phyloP scores from a whole-genome alignment of 495 filamentous ascomycete species.

The Penicillium maclennaniae region DNA sequence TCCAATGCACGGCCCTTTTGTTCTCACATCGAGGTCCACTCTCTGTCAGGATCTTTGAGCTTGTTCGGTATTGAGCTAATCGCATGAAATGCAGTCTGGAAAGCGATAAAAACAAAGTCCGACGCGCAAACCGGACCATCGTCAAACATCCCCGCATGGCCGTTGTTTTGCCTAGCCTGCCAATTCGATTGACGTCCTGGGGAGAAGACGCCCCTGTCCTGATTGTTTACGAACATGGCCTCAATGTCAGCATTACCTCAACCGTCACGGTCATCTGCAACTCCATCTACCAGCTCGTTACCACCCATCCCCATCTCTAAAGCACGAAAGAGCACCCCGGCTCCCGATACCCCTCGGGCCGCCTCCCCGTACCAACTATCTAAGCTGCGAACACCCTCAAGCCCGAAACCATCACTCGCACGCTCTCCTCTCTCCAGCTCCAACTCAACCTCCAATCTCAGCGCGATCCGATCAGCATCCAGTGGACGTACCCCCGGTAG shows the following conservation, averaged over 20 bases:
- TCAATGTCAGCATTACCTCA: slow-evolving; percentile 58
- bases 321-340: slow-evolving; percentile 60
- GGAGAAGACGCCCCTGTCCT: background rate
- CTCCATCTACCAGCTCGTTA: slow-evolving; percentile 61
- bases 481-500: slow-evolving; percentile 33
- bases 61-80: background rate
- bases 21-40: background rate
- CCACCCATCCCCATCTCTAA: slow-evolving; percentile 70
- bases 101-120: background rate
- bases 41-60: background rate
- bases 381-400: slow-evolving; percentile 63
- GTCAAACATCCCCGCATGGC: slow-evolving; percentile 7
- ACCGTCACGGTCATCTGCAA: slow-evolving; percentile 56
- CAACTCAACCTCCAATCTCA: slow-evolving; percentile 38
- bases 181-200: slow-evolving; percentile 9
- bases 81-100: background rate
- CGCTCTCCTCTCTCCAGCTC: slow-evolving; percentile 44
- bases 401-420: slow-evolving; percentile 51
- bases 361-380: slow-evolving; percentile 43
- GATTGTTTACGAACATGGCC: slow-evolving; percentile 40
- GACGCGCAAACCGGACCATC: background rate
- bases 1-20: background rate
- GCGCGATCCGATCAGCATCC: slow-evolving; percentile 39
- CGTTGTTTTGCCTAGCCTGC: slow-evolving; percentile 4
- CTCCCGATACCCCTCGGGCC: slow-evolving; percentile 41